Evolutionary conservation across 768 basidiomycete species (phyloP), one percentile per base, ranked within the genome.

Genomic region (Mycena metata): DNA sequence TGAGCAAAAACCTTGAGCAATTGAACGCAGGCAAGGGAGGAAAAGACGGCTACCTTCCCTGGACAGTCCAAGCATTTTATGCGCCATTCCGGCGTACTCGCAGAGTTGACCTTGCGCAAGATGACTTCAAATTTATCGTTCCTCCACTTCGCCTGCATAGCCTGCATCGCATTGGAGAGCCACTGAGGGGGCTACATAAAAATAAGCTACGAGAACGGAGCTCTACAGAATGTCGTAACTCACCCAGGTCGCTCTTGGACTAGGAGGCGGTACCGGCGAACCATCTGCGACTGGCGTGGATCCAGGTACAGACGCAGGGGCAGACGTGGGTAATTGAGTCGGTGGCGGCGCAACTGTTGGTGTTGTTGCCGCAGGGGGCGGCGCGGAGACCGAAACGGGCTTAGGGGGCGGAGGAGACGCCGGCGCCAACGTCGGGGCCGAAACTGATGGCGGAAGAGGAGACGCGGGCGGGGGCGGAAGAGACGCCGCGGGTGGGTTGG

Each of bases 41-140:
- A 17, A n/a, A 10, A 56, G n/a, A 16, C 11, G 33, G 83, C 26
- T 69, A 95, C 95, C 87, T 96, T 97, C 75, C 95, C 95, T 72
- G 96, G 96, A 79, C 96, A 96, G 78, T 98, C 96, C 69, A 90
- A 76, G 77, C 96, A 98, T 79, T 92, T 96, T 76, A 97, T 87
- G n/a, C 95, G 88, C 96, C 96, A 98, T 79, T 97, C 96, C 5
- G 66, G 57, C 9, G 65, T 30, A 43, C 89, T 79, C 19, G 83
- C 85, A 16, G 82, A 84, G 41, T 84, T 83, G 12, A 86, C 82
- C 73, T 89, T 91, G 46, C 90, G 65, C 17, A 60, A 80, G 24
- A 93, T 89, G n/a, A 93, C 88, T 72, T 94, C 92, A 71, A 98
- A 96, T 65, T 79, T 88, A 78, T 98, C 96, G 70, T 93, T 86